phyloP scores from a whole-genome alignment of 306 rosid genomes.

The Vigna unguiculata region DNA sequence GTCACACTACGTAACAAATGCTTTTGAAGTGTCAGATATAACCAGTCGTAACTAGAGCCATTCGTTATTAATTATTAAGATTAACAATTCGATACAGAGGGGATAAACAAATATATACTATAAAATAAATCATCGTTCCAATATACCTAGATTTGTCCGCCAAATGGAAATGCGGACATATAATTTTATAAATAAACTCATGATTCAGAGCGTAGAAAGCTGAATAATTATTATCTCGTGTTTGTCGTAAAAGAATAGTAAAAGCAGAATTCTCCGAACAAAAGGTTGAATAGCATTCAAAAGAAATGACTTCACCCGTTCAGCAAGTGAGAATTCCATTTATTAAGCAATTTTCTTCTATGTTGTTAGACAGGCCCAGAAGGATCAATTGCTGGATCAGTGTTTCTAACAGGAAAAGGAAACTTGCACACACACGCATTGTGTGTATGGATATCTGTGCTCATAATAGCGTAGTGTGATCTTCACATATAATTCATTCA shows the following conservation, averaged over 20 bases:
- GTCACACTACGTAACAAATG: background rate
- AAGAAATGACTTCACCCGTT: background rate
- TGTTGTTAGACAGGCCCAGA: background rate
- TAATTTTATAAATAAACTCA: background rate
- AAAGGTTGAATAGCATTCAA: constrained; percentile 1
- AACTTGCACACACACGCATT: background rate
- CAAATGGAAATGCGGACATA: background rate
- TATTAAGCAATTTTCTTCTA: background rate
- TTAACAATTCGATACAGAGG: background rate
- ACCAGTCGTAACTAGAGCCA: constrained; percentile 20
- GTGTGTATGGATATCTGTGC: background rate
- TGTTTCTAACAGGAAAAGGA: background rate
- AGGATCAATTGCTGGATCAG: background rate
- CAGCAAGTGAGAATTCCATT: background rate
- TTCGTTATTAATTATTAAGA: background rate
- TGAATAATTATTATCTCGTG: background rate
- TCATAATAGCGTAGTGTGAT: background rate
- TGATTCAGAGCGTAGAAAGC: constrained; percentile 9
- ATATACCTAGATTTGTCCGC: background rate
- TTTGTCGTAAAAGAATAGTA: background rate
- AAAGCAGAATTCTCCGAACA: background rate
- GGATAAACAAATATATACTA: constrained; percentile 3
- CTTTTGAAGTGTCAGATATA: constrained; percentile 37
- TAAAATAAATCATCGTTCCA: background rate
- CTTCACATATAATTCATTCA: constrained; percentile 13